Evolutionary conservation across 495 filamentous ascomycete species (phyloP), one percentile per base, ranked within the genome.

Genomic region (Podospora sp.): DNA sequence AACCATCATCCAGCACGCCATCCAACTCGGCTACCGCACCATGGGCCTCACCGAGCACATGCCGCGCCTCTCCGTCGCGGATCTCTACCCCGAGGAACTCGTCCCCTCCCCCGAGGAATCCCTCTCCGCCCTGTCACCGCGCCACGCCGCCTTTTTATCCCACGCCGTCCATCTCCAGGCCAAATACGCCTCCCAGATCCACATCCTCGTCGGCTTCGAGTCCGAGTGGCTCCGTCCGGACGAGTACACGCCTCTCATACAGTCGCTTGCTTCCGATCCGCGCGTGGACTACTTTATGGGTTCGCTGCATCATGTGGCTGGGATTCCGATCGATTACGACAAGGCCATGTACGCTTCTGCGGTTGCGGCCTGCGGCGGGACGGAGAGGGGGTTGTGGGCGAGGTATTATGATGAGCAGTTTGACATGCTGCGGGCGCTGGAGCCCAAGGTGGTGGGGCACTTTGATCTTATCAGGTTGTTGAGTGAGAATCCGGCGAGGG

Each of bases 1-100:
- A 74, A 89, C 92, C 68, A 86, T 98, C 65, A 83, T 98, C 74
- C 84, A 87, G 69, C 84, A 87, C 21, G 95, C 95, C 69, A 93
- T 98, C 76, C 74, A 80, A 58, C 83, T 87, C 65, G 89, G 90
- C 63, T 94, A 96, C 86, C 83, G 86, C 63, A 86, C 89, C 68
- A 92, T 97, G 73, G 92, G 91, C 49, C 79, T 98, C 62, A 97
- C 95, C n/a, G 95, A 99, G 82, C 96, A 99, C 79, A 97, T 98
- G 89, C 92, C 93, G 12, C 91, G 94, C 65, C 85, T 84, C 50
- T 77, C 82, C 8, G 71, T 84, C 63, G 82, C 86, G 63, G 95
- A 98, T 78, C 82, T 95, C 52, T 97, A 97, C 71, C 96, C 96
- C 0, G 94, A 97, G 82, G 95, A 99, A 79, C 73, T 83, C 50